Evolutionary conservation across 169 alveolate species (phyloP).

Genomic region (Plasmodium malariae): DNA sequence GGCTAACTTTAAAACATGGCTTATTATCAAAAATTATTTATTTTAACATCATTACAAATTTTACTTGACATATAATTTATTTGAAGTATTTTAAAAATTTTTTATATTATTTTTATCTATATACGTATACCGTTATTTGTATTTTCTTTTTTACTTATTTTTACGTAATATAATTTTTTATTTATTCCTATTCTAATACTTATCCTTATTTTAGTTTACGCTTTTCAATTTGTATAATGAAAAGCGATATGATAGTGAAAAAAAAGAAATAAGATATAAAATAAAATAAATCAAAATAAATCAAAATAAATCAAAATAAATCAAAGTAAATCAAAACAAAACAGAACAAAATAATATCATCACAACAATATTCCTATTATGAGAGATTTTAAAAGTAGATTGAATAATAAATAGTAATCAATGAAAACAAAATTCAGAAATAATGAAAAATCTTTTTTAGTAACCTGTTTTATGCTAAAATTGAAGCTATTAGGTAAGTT

Average conservation of each 20-base stretch:
- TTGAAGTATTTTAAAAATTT: not conserved
- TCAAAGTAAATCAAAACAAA: too few species aligned
- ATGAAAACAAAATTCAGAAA: too few species aligned
- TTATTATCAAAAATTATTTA: conserved; percentile 1
- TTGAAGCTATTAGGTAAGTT: too few species aligned
- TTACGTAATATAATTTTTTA: not conserved
- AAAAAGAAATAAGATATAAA: not conserved
- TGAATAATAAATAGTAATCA: too few species aligned
- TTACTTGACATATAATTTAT: conserved; percentile 5
- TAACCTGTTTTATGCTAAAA: too few species aligned
- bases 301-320: not conserved
- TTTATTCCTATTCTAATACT: not conserved
- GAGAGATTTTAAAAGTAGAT: too few species aligned
- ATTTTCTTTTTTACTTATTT: not conserved
- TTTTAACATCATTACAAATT: conserved; percentile 3
- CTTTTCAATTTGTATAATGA: not conserved
- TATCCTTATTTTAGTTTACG: not conserved
- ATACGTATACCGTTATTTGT: not conserved
- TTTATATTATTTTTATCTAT: not conserved
- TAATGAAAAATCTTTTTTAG: too few species aligned
- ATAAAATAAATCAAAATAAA: not conserved
- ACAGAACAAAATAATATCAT: too few species aligned
- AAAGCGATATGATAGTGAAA: conserved; percentile 1
- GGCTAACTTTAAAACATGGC: not conserved
- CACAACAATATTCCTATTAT: too few species aligned